These are phyloP conservation scores for Thalia dealbata DNA, from an alignment of 176 grass and related monocot genomes.

Conservation along the genomic window DNA sequence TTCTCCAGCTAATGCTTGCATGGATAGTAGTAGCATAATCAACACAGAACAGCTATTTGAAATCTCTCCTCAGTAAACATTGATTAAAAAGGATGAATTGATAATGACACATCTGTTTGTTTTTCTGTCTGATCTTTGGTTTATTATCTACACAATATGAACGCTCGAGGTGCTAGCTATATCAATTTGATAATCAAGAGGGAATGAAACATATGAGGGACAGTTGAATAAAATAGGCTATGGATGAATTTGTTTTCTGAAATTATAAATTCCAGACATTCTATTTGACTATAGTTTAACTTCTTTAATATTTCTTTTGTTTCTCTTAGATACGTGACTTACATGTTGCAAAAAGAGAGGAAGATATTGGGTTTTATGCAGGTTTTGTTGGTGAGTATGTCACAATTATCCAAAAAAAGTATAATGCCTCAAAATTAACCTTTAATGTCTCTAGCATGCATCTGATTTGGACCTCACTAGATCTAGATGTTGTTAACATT, in stretches of 20 bases:
- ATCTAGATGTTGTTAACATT: not conserved
- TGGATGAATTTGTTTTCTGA: not conserved
- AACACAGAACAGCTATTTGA: not conserved
- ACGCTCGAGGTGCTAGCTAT: not conserved
- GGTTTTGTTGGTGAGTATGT: conserved; percentile 72
- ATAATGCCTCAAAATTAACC: not conserved
- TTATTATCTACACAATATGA: not conserved
- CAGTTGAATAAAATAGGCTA: not conserved
- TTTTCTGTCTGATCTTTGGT: not conserved
- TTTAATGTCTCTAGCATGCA: not conserved
- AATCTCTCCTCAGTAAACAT: too few species aligned
- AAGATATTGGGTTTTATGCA: conserved; percentile 98
- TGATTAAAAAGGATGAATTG: too few species aligned
- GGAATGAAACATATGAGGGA: not conserved
- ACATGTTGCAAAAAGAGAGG: conserved; percentile 66
- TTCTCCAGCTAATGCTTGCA: not conserved
- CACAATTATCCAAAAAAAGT: not conserved
- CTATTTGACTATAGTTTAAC: not conserved
- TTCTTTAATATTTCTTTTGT: conserved; percentile 7
- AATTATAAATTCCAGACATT: not conserved
- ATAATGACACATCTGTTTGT: not conserved
- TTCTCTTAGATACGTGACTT: conserved; percentile 71
- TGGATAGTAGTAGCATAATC: not conserved
- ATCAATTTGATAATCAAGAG: not conserved
- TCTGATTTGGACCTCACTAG: not conserved